Evolutionary conservation across 2,329 filamentous ascomycete genomes (phyloP).

Genomic region (Paecilomyces fulvus): DNA sequence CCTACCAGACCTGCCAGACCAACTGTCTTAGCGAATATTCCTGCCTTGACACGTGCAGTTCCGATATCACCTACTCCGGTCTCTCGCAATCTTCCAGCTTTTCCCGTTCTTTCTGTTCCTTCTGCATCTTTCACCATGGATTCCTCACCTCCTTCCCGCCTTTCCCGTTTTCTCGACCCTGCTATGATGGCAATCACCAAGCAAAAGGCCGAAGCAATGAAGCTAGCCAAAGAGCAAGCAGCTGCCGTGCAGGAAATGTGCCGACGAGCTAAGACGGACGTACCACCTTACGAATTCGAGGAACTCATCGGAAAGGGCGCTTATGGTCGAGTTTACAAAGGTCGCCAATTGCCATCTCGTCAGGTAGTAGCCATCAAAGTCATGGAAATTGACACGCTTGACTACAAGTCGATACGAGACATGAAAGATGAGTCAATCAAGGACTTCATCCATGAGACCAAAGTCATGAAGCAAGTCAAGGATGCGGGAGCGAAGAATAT

Average conservation of each 20-base stretch:
- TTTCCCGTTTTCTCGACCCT: conserved; percentile 31
- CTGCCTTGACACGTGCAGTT: background rate
- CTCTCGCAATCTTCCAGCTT: background rate
- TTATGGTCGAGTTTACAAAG: conserved; percentile 45
- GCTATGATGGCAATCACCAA: conserved; percentile 39
- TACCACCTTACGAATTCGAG: conserved; percentile 41
- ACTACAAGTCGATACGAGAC: conserved; percentile 40
- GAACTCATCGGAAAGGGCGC: conserved; percentile 45
- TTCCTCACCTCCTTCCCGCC: conserved; percentile 9
- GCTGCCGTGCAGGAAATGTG: conserved; percentile 39
- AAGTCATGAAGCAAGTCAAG: conserved; percentile 53
- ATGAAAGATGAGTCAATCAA: conserved; percentile 42
- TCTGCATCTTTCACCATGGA: conserved; percentile 3
- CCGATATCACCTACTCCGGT: background rate
- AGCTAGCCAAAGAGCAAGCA: conserved; percentile 38
- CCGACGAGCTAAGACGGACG: conserved; percentile 34
- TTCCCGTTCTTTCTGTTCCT: conserved; percentile 8
- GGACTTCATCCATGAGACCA: conserved; percentile 54
- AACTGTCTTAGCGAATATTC: background rate
- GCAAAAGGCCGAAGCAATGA: conserved; percentile 41
- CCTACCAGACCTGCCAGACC: no score
- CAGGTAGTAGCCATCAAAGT: conserved; percentile 45
- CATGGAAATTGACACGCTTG: conserved; percentile 41
- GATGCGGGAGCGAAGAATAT: conserved; percentile 55
- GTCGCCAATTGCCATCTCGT: conserved; percentile 30